Conservation (phyloP, 176 grass and related monocot genomes). For the Neostapfia colusana region DNA sequence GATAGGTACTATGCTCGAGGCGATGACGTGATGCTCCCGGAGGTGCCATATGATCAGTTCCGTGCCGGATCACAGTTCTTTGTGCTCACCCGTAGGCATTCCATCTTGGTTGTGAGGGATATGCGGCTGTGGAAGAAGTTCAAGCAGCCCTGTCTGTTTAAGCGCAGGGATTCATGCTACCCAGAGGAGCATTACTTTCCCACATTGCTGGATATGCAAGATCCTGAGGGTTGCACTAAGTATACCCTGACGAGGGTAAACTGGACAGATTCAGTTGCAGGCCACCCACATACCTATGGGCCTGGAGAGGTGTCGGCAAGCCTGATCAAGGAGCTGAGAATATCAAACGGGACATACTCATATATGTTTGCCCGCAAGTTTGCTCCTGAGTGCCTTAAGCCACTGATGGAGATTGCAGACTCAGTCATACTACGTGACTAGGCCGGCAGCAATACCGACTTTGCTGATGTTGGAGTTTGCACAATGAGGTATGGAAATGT, state of each 20-base stretch:
- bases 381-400: slow-evolving; percentile 69
- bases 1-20: slow-evolving; percentile 89
- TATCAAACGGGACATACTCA: slow-evolving; percentile 64
- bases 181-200: slow-evolving; percentile 98
- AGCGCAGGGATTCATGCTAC: slow-evolving; percentile 68
- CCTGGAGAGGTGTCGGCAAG: slow-evolving; percentile 52
- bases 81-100: slow-evolving; percentile 70
- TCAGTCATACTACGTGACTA: slow-evolving; percentile 84
- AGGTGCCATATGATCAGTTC: slow-evolving; percentile 76
- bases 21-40: slow-evolving; percentile 70
- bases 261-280: slow-evolving; percentile 80
- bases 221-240: slow-evolving; percentile 69
- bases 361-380: slow-evolving; percentile 95
- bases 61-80: slow-evolving; percentile 92
- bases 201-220: slow-evolving; percentile 88
- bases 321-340: slow-evolving; percentile 68
- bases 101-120: slow-evolving; percentile 83
- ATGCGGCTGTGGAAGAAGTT: slow-evolving; percentile 97
- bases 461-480: slow-evolving; percentile 41
- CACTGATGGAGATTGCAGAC: slow-evolving; percentile 71
- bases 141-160: slow-evolving; percentile 67
- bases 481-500: slow-evolving; percentile 40
- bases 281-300: slow-evolving; percentile 72
- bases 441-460: slow-evolving; percentile 5
- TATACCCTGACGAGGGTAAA: slow-evolving; percentile 93